A percentile compares a stretch with the other conserved stretches of the same genome.
These are phyloP conservation scores for Colletotrichum sp. DNA, from an alignment of 2,329 filamentous ascomycete species.

Conservation along the genomic window DNA sequence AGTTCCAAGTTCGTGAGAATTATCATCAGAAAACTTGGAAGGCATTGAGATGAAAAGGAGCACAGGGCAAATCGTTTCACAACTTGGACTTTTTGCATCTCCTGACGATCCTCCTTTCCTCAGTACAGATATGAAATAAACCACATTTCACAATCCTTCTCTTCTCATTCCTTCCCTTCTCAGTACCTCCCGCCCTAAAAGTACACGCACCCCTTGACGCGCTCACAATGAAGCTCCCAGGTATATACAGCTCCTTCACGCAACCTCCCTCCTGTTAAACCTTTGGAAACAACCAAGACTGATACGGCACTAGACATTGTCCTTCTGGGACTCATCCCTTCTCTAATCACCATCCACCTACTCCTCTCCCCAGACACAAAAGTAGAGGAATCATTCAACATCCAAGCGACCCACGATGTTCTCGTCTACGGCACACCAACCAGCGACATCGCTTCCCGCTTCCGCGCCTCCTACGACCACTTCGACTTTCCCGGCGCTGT, in stretches of 20 bases:
- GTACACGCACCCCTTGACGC: neutral
- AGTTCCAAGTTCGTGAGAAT: constrained; percentile 1
- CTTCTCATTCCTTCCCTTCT: neutral
- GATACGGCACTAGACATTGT: constrained; percentile 44
- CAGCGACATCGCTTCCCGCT: constrained; percentile 52
- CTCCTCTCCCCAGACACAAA: constrained; percentile 87
- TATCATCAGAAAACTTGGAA: neutral
- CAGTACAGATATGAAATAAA: neutral
- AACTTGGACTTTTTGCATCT: neutral
- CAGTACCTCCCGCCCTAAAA: neutral
- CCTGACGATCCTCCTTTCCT: neutral
- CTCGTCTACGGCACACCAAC: constrained; percentile 78
- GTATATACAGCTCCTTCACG: constrained; percentile 6
- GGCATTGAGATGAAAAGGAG: constrained; percentile 14
- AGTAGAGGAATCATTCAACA: constrained; percentile 98
- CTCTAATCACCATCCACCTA: constrained; percentile 72
- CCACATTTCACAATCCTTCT: neutral
- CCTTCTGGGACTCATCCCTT: constrained; percentile 63
- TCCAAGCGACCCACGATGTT: constrained; percentile 93
- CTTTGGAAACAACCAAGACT: neutral
- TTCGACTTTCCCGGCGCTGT: constrained; percentile 89
- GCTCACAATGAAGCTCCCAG: constrained; percentile 26
- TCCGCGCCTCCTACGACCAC: constrained; percentile 81
- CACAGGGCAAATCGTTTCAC: constrained; percentile 21
- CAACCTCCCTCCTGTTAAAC: neutral